Evolutionary conservation across 495 filamentous ascomycete genomes (phyloP), one percentile per base, ranked within the genome.

Genomic region (Neurospora africana): DNA sequence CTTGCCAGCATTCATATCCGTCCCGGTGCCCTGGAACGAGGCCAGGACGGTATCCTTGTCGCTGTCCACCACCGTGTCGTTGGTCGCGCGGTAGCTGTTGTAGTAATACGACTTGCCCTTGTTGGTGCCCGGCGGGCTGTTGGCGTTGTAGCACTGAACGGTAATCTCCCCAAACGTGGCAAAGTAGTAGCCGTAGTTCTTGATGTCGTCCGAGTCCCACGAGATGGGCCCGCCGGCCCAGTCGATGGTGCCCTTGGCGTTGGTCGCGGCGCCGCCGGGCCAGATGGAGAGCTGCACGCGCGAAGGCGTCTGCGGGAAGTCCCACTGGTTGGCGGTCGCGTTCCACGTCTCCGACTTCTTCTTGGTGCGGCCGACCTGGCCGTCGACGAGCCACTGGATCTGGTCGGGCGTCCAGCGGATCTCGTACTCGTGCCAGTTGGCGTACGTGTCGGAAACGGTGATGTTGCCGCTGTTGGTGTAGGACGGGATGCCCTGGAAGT

Each of bases 201-300:
- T 83, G 85, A 97, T 94, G 79, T 95, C 91, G 68, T 84, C 83
- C 74, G 86, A 88, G 79, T 92, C 87, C 95, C 95, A 99, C 82
- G 96, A 86, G 74, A 99, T 93, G 71, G 86, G 81, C 73, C 95
- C 95, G 76, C 95, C 95, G 17, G 95, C 91, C 95, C 95, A 99
- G 68, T 88, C 87, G 74, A 97, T 88, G 19, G 95, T 98, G 73
- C 96, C 95, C 76, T 90, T 71, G 36, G 87, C 91, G 78, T 97
- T 97, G 81, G 87, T 86, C 27, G 89, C 80, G 67, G 90, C 86
- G 76, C 95, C 95, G 74, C 92, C 95, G 72, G 95, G 96, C 95
- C 95, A 99, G 78, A 98, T 88, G 15, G 96, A 98, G 74, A 99
- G 85, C 83, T 98, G 92, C 69, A 99, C 87, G 74, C 95, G 92